These are phyloP conservation scores for Thermothelomyces thermophilus DNA, from an alignment of 2,329 filamentous ascomycete species.

Conservation along the genomic window DNA sequence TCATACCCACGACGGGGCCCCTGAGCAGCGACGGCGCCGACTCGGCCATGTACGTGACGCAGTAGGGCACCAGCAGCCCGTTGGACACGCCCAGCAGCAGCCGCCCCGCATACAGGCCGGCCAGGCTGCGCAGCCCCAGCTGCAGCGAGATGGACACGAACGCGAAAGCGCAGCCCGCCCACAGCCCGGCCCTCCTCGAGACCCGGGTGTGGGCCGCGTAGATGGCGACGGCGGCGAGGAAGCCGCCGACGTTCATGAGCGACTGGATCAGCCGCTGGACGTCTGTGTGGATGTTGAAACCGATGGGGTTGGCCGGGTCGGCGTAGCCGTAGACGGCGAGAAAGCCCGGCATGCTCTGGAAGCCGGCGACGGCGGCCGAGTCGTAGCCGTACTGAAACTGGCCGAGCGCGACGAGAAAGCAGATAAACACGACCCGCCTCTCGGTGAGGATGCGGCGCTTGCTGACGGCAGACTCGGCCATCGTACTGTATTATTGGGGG, in stretches of 20 bases:
- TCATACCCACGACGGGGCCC: constrained; percentile 22
- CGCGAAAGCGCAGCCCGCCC: constrained; percentile 40
- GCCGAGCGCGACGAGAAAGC: constrained; percentile 33
- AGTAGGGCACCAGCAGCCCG: constrained; percentile 45
- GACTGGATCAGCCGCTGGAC: constrained; percentile 33
- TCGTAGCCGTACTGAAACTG: constrained; percentile 39
- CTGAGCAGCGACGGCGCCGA: constrained; percentile 21
- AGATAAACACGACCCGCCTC: constrained; percentile 32
- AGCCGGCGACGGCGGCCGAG: constrained; percentile 35
- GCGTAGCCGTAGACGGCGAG: constrained; percentile 26
- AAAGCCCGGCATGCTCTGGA: constrained; percentile 36
- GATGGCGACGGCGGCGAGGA: constrained; percentile 30
- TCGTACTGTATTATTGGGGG: background rate
- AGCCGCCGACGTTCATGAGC: constrained; percentile 32
- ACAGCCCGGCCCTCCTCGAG: constrained; percentile 40
- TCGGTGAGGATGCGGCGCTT: constrained; percentile 12
- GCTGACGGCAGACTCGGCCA: background rate
- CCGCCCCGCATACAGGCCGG: constrained; percentile 44
- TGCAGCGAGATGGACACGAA: constrained; percentile 44
- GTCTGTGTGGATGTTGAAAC: constrained; percentile 25
- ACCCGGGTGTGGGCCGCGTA: constrained; percentile 29
- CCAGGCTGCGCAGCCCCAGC: constrained; percentile 44
- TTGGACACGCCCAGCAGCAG: constrained; percentile 48
- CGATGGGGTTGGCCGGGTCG: constrained; percentile 27
- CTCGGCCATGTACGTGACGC: constrained; percentile 23